Evolutionary conservation across 768 basidiomycete genomes (phyloP), one percentile per base, ranked within the genome.

Genomic region (Boletus coccyginus): DNA sequence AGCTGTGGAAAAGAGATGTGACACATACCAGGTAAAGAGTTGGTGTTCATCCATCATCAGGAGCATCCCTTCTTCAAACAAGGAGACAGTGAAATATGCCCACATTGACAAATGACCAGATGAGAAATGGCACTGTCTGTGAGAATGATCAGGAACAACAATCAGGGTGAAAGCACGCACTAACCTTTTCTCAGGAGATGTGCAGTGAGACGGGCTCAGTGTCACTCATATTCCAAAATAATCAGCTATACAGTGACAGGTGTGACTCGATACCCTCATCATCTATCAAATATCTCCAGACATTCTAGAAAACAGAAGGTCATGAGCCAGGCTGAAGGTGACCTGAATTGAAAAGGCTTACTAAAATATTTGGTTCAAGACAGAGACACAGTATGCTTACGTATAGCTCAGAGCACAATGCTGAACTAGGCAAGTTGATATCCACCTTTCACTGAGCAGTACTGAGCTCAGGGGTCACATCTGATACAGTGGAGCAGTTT

Each of bases 31-130:
- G 8, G 88, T 87, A 62, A 87, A 92, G 35, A 93, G 72, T 65
- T 92, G 90, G 46, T 90, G 86, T 66, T 93, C 91, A 58, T 93
- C 91, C 7, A 85, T 84, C 3, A 85, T 85, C 8, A 91, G 91
- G 4, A 88, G 76, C 3, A 81, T 79, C 0, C 88, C 85, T 56
- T 92, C 89, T 64, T 93, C 89, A 61, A 93, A 93, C 53, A 89
- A 77, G 5, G 24, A 90, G 73, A 41, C 87, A 79, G 68, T 92
- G 91, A 67, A 90, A 91, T 36, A 82, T 75, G 19, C 88, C 89
- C 39, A 90, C 82, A 81, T 91, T 92, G 54, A 92, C 80, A 69
- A 93, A 93, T 13, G 90, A 78, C 48, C 91, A 82, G 36, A 93
- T 84, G 52, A 93, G 82, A 71, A 93, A 93, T 7, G 91, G 91